Conservation (phyloP, 768 basidiomycete species). For the Clathrus columnatus region DNA sequence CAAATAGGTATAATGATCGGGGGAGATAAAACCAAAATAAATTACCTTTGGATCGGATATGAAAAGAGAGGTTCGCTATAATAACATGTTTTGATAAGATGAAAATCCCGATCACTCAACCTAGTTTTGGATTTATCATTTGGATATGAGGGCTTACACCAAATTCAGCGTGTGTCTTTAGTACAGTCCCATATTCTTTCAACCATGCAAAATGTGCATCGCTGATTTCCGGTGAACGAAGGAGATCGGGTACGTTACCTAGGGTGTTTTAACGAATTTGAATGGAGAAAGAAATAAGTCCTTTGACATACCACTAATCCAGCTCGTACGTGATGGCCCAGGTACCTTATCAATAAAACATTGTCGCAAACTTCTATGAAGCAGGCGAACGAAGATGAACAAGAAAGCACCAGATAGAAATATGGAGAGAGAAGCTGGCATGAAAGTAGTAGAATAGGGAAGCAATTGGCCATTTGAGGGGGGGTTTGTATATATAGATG, state of each 20-base stretch:
- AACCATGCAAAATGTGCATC: constrained; percentile 14
- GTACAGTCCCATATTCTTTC: constrained; percentile 16
- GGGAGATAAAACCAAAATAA: not conserved
- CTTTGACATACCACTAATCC: not conserved
- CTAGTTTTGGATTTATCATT: no score
- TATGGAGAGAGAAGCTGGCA: no score
- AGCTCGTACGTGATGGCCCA: not conserved
- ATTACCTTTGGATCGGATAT: constrained; percentile 5
- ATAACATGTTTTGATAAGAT: no score
- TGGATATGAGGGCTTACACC: constrained; percentile 17
- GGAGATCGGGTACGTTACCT: constrained; percentile 1
- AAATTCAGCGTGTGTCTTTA: constrained; percentile 14
- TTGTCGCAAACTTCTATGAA: not conserved
- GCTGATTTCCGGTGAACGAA: constrained; percentile 15
- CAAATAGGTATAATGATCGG: not conserved
- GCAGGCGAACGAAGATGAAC: not conserved
- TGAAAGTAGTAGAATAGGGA: no score
- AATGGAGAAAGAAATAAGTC: not conserved
- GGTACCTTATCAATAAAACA: not conserved
- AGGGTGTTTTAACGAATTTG: not conserved
- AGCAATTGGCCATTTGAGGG: no score
- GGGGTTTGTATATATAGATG: no score
- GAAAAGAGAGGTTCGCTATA: not conserved
- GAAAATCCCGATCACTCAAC: no score
- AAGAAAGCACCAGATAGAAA: not conserved